Conservation (phyloP, 257 asterid genomes). For the Solanum pimpinellifolium region DNA sequence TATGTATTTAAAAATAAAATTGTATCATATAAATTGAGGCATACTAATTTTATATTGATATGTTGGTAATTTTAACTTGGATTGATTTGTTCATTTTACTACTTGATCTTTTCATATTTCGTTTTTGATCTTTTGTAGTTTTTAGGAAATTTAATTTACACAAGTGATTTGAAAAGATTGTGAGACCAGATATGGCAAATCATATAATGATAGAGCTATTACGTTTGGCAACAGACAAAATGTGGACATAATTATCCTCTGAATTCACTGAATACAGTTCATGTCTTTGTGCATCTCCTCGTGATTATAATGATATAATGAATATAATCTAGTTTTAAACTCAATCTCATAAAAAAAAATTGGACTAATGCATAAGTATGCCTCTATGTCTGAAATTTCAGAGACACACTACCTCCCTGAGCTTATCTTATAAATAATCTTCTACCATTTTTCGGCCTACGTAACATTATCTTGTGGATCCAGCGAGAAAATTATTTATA, state of each 20-base stretch:
- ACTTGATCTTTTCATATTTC: neutral
- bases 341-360: no score
- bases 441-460: no score
- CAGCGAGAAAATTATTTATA: no score
- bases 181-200: neutral
- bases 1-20: no score
- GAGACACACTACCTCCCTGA: accelerated
- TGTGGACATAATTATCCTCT: neutral
- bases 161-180: neutral
- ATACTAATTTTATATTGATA: neutral
- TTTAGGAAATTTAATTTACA: neutral
- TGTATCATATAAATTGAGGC: neutral
- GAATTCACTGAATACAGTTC: neutral
- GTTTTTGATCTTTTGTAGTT: neutral
- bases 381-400: no score
- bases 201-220: neutral
- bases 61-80: neutral
- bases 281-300: neutral
- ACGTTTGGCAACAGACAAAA: neutral
- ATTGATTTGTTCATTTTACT: neutral
- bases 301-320: neutral
- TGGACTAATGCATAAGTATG: no score
- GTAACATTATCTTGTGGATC: no score
- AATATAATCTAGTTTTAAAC: no score
- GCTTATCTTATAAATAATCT: no score